Evolutionary conservation across 208 protist genomes (phyloP).

Genomic region (Trichomonas tenax): DNA sequence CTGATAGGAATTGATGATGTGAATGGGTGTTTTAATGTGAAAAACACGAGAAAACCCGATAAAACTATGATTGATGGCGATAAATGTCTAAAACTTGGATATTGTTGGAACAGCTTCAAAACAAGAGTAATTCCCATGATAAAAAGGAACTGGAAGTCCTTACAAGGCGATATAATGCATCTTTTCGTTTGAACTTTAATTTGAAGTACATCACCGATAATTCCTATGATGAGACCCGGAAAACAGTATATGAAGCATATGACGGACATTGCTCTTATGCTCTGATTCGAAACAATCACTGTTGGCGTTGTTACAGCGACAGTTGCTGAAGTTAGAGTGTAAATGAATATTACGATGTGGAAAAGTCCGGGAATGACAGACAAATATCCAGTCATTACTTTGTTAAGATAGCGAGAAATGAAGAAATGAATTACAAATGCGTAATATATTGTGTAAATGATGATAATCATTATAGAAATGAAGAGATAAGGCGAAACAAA

Average conservation of each 20-base stretch:
- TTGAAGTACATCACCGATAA: neutral
- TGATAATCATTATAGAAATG: neutral
- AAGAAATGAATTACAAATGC: neutral
- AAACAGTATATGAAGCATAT: neutral
- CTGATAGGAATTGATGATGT: neutral
- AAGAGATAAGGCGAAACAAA: neutral
- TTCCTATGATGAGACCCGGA: neutral
- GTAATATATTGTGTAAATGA: neutral
- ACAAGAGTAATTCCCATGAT: neutral
- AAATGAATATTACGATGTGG: neutral
- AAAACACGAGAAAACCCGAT: neutral
- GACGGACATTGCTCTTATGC: neutral
- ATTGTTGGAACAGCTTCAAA: neutral
- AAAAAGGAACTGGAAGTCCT: neutral
- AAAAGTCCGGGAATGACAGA: neutral
- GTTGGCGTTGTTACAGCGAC: neutral
- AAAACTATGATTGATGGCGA: neutral
- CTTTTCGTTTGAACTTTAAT: neutral
- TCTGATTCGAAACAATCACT: neutral
- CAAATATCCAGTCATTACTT: neutral
- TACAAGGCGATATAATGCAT: neutral
- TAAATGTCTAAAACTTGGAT: neutral
- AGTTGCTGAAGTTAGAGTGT: neutral
- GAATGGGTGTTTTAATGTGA: neutral
- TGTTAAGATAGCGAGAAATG: neutral